Conservation (phyloP, 2,329 filamentous ascomycete species). For the Cladosporium sp. region DNA sequence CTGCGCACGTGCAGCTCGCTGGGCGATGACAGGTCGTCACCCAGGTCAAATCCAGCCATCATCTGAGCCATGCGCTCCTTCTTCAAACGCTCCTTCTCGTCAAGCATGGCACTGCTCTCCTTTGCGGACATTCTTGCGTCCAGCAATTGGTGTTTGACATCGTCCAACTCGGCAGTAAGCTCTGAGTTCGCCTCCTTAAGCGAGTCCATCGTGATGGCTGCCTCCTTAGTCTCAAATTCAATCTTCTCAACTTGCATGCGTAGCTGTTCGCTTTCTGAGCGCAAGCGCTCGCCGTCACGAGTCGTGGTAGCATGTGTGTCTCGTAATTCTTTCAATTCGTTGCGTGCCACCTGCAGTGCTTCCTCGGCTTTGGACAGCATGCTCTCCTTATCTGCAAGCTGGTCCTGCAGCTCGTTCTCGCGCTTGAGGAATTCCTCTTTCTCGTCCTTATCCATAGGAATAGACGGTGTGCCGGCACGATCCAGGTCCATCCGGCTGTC, state of each 20-base stretch:
- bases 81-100: constrained; percentile 99
- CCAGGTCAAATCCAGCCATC: constrained; percentile 98
- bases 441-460: constrained; percentile 92
- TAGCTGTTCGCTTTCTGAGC: constrained; percentile 83
- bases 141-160: constrained; percentile 91
- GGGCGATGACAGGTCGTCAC: constrained; percentile 87
- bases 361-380: constrained; percentile 78
- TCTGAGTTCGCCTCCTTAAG: constrained; percentile 95
- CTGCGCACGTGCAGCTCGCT: constrained; percentile 84
- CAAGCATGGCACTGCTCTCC: constrained; percentile 82
- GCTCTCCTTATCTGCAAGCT: constrained; percentile 89
- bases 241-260: constrained; percentile 97
- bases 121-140: constrained; percentile 96
- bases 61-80: constrained; percentile 99
- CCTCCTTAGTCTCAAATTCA: constrained; percentile 94
- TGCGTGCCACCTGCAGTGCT: constrained; percentile 75
- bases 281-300: constrained; percentile 87
- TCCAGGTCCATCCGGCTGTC: constrained; percentile 70
- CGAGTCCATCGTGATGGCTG: constrained; percentile 94
- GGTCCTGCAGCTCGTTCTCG: constrained; percentile 96
- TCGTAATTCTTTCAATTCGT: constrained; percentile 81
- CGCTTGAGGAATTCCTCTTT: constrained; percentile 91
- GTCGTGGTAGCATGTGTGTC: constrained; percentile 80
- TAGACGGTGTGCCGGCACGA: constrained; percentile 79
- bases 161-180: constrained; percentile 86